These are phyloP conservation scores for Eimeria tenella DNA, from an alignment of 169 alveolate genomes.

Conservation along the genomic window DNA sequence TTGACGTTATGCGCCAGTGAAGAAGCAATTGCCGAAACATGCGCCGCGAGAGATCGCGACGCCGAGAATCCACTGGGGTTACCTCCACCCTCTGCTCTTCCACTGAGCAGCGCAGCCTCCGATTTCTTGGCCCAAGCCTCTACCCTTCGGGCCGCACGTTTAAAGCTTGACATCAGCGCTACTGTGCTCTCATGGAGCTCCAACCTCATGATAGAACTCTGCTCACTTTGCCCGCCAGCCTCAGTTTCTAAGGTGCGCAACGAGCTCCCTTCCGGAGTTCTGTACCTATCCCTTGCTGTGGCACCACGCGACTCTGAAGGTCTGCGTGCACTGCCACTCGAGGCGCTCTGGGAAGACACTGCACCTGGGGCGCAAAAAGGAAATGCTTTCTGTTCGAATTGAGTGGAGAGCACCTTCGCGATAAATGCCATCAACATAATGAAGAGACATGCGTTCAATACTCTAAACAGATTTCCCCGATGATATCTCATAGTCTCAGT, in stretches of 20 bases:
- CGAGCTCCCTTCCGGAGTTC: neutral
- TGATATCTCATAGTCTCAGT: neutral
- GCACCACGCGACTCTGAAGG: no score
- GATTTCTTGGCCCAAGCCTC: conserved; percentile 22
- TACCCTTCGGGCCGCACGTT: neutral
- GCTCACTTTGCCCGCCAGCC: neutral
- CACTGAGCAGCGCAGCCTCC: conserved; percentile 4
- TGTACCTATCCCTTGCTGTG: neutral
- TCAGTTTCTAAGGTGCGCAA: neutral
- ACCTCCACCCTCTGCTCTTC: neutral
- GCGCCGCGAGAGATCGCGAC: neutral
- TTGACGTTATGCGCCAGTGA: neutral
- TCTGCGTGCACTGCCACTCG: no score
- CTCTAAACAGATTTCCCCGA: neutral
- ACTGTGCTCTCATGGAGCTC: neutral
- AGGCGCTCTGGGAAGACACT: no score
- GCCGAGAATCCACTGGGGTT: neutral
- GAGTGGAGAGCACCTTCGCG: neutral
- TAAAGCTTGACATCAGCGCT: neutral
- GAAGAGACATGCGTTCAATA: neutral
- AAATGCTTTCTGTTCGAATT: neutral
- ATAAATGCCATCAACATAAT: neutral
- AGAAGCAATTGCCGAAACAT: neutral
- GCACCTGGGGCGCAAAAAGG: no score
- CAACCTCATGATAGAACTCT: neutral